Conservation (phyloP, 352 stramenopile genomes). For the Globisporangium canariense region DNA sequence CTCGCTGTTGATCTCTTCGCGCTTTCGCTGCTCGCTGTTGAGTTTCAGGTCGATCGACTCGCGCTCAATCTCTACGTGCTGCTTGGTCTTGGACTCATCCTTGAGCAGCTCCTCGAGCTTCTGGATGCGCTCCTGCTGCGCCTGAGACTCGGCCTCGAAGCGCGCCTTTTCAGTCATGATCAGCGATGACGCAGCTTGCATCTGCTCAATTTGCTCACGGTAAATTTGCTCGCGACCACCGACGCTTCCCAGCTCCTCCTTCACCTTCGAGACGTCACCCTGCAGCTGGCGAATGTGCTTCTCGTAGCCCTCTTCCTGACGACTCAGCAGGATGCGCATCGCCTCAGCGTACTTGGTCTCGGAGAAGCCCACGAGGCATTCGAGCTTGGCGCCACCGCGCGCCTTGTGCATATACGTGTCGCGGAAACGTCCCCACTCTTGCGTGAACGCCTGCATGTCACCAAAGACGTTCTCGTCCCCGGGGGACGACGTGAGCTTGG, state of each 20-base stretch:
- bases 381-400: slow-evolving; percentile 66
- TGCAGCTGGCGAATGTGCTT: slow-evolving; percentile 80
- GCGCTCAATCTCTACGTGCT: slow-evolving; percentile 72
- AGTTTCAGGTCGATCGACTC: slow-evolving; percentile 72
- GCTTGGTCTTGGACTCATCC: slow-evolving; percentile 56
- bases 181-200: slow-evolving; percentile 70
- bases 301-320: slow-evolving; percentile 83
- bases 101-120: slow-evolving; percentile 65
- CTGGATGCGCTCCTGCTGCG: slow-evolving; percentile 64
- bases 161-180: slow-evolving; percentile 74
- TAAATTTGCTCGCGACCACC: slow-evolving; percentile 81
- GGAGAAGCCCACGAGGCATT: slow-evolving; percentile 71
- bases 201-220: slow-evolving; percentile 85
- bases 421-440: slow-evolving; percentile 67
- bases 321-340: slow-evolving; percentile 76
- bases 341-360: slow-evolving; percentile 80
- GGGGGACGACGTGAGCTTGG: slow-evolving; percentile 50
- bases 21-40: slow-evolving; percentile 48
- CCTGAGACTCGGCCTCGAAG: slow-evolving; percentile 52
- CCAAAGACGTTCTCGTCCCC: slow-evolving; percentile 56
- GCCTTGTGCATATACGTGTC: slow-evolving; percentile 73
- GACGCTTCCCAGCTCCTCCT: slow-evolving; percentile 80
- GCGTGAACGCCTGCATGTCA: slow-evolving; percentile 80
- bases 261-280: slow-evolving; percentile 68
- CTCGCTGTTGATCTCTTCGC: slow-evolving; percentile 59